Conservation (phyloP, 352 stramenopile genomes). For the Phytophthora macrochlamydospora region DNA sequence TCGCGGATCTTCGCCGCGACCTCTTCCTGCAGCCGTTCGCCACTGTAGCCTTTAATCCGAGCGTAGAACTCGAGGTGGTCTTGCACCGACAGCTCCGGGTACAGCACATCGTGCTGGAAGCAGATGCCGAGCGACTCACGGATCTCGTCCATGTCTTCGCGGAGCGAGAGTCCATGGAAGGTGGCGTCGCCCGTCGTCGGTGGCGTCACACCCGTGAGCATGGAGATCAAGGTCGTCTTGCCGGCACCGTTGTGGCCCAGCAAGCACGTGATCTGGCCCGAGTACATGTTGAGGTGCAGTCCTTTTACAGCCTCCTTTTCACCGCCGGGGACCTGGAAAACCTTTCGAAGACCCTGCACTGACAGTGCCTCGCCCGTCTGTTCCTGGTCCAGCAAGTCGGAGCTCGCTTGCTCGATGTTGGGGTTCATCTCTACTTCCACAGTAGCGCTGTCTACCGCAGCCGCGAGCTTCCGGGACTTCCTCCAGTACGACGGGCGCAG, state of each 20-base stretch:
- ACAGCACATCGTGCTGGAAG: slow-evolving; percentile 86
- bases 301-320: slow-evolving; percentile 88
- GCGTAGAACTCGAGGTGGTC: slow-evolving; percentile 78
- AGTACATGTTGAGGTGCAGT: slow-evolving; percentile 81
- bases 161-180: slow-evolving; percentile 46
- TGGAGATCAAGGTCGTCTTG: slow-evolving; percentile 95
- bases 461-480: slow-evolving; percentile 53
- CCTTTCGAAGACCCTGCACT: slow-evolving; percentile 67
- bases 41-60: slow-evolving; percentile 55
- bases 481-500: slow-evolving; percentile 79
- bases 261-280: slow-evolving; percentile 82
- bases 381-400: slow-evolving; percentile 56
- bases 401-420: slow-evolving; percentile 49
- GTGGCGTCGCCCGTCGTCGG: slow-evolving; percentile 62
- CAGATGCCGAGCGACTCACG: slow-evolving; percentile 73
- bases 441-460: slow-evolving; percentile 30
- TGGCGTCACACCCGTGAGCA: slow-evolving; percentile 71
- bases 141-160: slow-evolving; percentile 68
- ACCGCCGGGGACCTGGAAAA: slow-evolving; percentile 79
- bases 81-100: slow-evolving; percentile 70
- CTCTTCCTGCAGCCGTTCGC: slow-evolving; percentile 33
- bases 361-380: slow-evolving; percentile 49
- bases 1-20: slow-evolving; percentile 51
- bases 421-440: slow-evolving; percentile 48
- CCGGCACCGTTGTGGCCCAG: slow-evolving; percentile 92